Base-by-base conservation (phyloP, 345 rosid genomes). In the Salix caprea region DNA sequence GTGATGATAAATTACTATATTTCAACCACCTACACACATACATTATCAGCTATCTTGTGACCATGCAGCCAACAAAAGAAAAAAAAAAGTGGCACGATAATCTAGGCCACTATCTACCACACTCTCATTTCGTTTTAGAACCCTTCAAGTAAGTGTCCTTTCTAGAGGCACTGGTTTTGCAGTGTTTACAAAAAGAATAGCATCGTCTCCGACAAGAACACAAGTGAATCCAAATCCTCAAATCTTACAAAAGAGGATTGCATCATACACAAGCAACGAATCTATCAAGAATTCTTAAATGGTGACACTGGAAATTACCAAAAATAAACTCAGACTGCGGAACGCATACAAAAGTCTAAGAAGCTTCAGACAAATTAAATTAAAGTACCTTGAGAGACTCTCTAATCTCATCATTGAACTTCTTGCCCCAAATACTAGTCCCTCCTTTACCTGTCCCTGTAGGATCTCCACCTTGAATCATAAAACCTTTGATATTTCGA, bases 381-480 rank as follows among this genome's bases (percentile, higher is more conserved):
- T 23, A 28, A 18, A 60, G 14, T 70, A 96, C 99, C 99, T 96
- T 96, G 70, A 93, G 97, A 81, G 99, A 93, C 78, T 93, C 99
- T 73, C 97, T 83, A 42, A 96, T 92, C 90, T 96, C 98, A 72
- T 96, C 99, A 81, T 89, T 93, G 91, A 91, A 96, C 87, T 93
- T 96, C 87, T 93, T 96, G 71, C 93, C 98, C 99, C 99, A 96
- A 67, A 96, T 96, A 79, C 99, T 96, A 32, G 89, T 93, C 56
- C 98, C 99, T 21, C 99, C 98, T 87, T 96, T 96, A 62, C 99
- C 99, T 0, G 97, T 93, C 18, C 99, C 97, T 0, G 86, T 92
- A 1, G 99, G 99, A 79, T 96, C 99, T 70, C 99, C 99, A 30
- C 98, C 99, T 87, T 96, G 99, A 80, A 96, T 96, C 99, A 96